Base-by-base conservation (phyloP, 495 filamentous ascomycete genomes). In the Penicillium herquei region DNA sequence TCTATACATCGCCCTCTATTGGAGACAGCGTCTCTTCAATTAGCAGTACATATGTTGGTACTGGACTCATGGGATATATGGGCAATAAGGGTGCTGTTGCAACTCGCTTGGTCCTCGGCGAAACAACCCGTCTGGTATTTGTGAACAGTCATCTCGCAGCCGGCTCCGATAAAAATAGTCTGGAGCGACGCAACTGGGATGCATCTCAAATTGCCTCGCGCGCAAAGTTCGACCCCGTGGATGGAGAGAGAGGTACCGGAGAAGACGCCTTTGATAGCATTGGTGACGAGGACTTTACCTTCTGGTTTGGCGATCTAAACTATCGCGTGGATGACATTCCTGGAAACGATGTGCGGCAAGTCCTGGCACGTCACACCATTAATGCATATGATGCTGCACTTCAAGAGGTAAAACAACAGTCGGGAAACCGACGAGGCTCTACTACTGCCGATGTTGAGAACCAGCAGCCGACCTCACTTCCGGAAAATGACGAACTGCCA, bases 291-390 rank as follows among this genome's bases (percentile, higher is more conserved):
- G 94, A 98, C 66, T 92, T 96, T 71, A 81, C 86, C 1, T 96
- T 98, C 61, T 97, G 92, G 90, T 91, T 96, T 67, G 95, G 95
- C 17, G 95, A 99, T 70, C 78, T 99, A 8, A 99, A 99, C 70
- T 99, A 96, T 63, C 81, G 95, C 34, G 77, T 99, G 1, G 91
- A 96, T 42, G 87, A 86, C 44, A 83, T 98, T 6, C 88, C 94
- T 0, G 91, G 90, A 0, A 90, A 90, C 45, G 95, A 97, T 70
- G 93, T 99, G 33, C 82, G 95, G 18, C 82, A 86, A 48, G 81
- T 97, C 7, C 80, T 99, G 30, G 87, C 85, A 71, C 79, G 95
- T 16, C 92, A 97, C 66, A 87, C 89, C 1, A 79, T 79, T 18
- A 88, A 91, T 52, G 83, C 91, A 57, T 94, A 93, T 54, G 88